phyloP scores from a whole-genome alignment of 225 moss, liverwort and hornwort species.

The Pseudoscleropodium purum region DNA sequence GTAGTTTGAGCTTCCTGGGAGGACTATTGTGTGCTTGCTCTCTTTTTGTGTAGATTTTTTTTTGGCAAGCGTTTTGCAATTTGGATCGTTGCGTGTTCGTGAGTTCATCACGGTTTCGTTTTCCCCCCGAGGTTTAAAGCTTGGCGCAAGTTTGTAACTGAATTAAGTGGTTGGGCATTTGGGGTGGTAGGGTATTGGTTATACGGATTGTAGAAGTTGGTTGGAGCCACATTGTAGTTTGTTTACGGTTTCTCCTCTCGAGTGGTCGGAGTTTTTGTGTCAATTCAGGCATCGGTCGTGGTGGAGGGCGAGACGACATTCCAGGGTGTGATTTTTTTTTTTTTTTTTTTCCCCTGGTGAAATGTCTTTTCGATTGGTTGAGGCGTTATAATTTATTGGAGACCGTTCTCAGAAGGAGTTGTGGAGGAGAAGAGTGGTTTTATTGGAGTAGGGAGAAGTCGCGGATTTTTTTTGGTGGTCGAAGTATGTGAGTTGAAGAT shows the following conservation, averaged over 20 bases:
- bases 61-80: background rate
- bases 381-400: background rate
- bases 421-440: background rate
- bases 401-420: background rate
- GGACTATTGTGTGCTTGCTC: background rate
- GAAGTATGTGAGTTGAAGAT: conserved; percentile 11
- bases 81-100: background rate
- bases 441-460: background rate
- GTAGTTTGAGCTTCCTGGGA: background rate
- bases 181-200: background rate
- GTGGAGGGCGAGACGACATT: background rate
- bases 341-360: no score
- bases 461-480: background rate
- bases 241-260: background rate
- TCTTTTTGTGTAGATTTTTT: background rate
- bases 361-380: background rate
- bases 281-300: background rate
- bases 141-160: background rate
- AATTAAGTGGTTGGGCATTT: background rate
- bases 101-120: background rate
- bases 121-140: background rate
- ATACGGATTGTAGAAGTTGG: background rate
- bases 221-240: conserved; percentile 5
- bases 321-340: background rate
- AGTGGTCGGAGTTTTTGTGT: background rate